These are phyloP conservation scores for Massariosphaeria phaeospora DNA, from an alignment of 495 filamentous ascomycete genomes.

Conservation along the genomic window DNA sequence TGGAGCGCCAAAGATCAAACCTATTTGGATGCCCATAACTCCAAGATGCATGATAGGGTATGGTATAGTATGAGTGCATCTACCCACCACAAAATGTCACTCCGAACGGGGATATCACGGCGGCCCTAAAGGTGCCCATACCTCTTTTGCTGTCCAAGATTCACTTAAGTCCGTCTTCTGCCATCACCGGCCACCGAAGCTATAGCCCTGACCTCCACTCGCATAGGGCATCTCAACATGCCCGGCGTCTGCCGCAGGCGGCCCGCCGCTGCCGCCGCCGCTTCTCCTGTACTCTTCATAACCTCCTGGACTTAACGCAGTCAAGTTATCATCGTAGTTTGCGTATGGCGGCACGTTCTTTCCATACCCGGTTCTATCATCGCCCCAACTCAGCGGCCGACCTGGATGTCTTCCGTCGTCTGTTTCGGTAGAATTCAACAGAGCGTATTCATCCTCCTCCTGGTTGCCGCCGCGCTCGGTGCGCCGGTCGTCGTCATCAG, in stretches of 20 bases:
- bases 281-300: slow-evolving; percentile 34
- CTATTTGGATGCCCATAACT: too few species aligned
- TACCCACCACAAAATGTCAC: too few species aligned
- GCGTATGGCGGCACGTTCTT: slow-evolving; percentile 21
- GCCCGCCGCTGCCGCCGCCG: background rate
- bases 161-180: too few species aligned
- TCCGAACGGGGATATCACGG: too few species aligned
- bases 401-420: slow-evolving; percentile 36
- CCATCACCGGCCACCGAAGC: slow-evolving; percentile 32
- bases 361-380: slow-evolving; percentile 4
- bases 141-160: too few species aligned
- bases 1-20: too few species aligned
- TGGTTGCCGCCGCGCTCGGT: slow-evolving; percentile 33
- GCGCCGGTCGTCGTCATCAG: slow-evolving; percentile 26
- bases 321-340: slow-evolving; percentile 16
- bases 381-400: slow-evolving; percentile 37
- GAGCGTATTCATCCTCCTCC: slow-evolving; percentile 35
- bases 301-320: slow-evolving; percentile 33
- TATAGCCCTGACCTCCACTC: slow-evolving; percentile 20
- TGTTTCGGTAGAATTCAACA: slow-evolving; percentile 28
- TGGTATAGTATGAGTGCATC: too few species aligned
- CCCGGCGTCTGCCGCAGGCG: background rate
- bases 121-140: too few species aligned
- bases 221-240: background rate
- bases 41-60: too few species aligned